Percentiles rank a stretch among this genome's conserved stretches.
Evolutionary conservation across 2,329 filamentous ascomycete species (phyloP).

Genomic region (Calonectria multiphialidica): DNA sequence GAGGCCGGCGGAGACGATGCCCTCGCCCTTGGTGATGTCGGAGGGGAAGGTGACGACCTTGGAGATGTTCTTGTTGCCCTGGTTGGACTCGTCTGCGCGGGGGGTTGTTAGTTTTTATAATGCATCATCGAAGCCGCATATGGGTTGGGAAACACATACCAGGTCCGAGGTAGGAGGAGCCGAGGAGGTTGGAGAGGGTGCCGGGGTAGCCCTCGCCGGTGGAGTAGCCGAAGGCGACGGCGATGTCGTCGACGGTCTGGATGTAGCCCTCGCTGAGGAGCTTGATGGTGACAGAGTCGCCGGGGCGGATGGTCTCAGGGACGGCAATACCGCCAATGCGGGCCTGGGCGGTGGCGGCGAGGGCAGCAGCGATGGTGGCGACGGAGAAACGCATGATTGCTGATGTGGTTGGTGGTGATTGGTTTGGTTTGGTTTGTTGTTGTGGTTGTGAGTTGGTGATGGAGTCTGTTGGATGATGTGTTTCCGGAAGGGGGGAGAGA

Average conservation of each 20-base stretch:
- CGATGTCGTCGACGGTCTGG: slow-evolving; percentile 58
- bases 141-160: slow-evolving; percentile 28
- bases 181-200: slow-evolving; percentile 44
- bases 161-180: slow-evolving; percentile 52
- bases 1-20: slow-evolving; percentile 42
- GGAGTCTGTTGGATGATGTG: background rate
- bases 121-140: no score
- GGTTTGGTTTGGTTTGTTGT: background rate
- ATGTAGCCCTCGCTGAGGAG: slow-evolving; percentile 58
- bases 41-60: slow-evolving; percentile 44
- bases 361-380: slow-evolving; percentile 38
- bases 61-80: slow-evolving; percentile 36
- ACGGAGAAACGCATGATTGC: slow-evolving; percentile 43
- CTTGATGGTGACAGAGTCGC: slow-evolving; percentile 52
- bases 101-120: slow-evolving; percentile 3
- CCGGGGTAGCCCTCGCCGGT: slow-evolving; percentile 39
- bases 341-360: slow-evolving; percentile 49
- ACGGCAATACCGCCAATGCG: slow-evolving; percentile 57
- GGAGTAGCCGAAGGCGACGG: slow-evolving; percentile 57
- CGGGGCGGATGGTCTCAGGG: slow-evolving; percentile 54
- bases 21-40: slow-evolving; percentile 34
- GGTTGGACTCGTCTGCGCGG: slow-evolving; percentile 39
- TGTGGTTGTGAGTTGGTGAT: background rate
- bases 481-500: background rate
- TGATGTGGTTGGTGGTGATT: background rate